phyloP scores from a whole-genome alignment of 2,329 filamentous ascomycete species.

The Colletotrichum lini region DNA sequence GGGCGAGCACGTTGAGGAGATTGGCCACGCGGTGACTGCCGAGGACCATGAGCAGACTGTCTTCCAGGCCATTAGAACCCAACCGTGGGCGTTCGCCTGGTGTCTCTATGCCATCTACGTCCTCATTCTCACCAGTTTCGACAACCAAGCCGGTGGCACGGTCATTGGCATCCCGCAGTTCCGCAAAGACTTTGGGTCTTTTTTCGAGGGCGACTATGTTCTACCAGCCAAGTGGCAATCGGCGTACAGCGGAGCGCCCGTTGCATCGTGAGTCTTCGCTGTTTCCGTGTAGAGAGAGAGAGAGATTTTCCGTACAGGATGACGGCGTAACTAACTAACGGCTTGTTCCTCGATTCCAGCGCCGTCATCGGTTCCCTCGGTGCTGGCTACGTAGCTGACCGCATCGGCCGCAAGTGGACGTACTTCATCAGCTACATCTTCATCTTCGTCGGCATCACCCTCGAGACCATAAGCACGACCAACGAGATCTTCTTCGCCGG shows the following conservation, averaged over 20 bases:
- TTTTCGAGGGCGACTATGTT: conserved; percentile 55
- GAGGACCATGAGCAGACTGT: conserved; percentile 36
- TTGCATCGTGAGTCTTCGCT: conserved; percentile 51
- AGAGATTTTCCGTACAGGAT: too few relatives aligned
- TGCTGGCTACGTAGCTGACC: conserved; percentile 35
- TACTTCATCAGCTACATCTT: conserved; percentile 54
- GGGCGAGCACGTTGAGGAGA: conserved; percentile 34
- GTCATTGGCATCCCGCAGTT: conserved; percentile 60
- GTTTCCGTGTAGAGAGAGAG: not conserved
- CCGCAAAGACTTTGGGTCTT: conserved; percentile 59
- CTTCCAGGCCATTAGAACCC: conserved; percentile 45
- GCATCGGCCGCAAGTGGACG: conserved; percentile 40
- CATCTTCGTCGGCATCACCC: conserved; percentile 55
- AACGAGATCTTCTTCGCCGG: conserved; percentile 58
- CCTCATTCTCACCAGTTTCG: conserved; percentile 57
- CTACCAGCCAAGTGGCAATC: conserved; percentile 60
- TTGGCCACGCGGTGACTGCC: conserved; percentile 26
- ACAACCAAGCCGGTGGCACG: conserved; percentile 58
- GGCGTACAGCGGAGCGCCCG: conserved; percentile 59
- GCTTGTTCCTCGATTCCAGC: conserved; percentile 20
- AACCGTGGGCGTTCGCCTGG: conserved; percentile 52
- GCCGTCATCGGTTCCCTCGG: conserved; percentile 38
- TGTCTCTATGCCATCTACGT: conserved; percentile 57
- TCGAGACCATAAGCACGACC: conserved; percentile 50
- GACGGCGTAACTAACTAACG: not conserved